A percentile compares a stretch with the other conserved stretches of the same genome.
Evolutionary conservation across 2,329 filamentous ascomycete species (phyloP).

Genomic region (Pseudogymnoascus sp.): DNA sequence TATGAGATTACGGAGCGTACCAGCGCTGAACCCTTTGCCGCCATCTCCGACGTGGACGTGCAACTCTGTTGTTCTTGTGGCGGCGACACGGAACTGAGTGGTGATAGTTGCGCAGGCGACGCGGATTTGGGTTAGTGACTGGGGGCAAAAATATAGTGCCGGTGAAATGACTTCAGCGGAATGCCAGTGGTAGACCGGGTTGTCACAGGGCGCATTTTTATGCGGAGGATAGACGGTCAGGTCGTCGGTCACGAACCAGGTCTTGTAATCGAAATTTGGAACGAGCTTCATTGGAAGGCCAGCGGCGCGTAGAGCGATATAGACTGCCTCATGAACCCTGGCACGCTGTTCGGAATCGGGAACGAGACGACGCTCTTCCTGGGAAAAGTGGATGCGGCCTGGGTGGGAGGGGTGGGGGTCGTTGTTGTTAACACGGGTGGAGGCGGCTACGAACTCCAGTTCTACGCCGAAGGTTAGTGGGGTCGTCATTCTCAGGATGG

Average conservation of each 20-base stretch:
- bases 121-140: conserved; percentile 12
- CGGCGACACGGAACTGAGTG: conserved; percentile 16
- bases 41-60: conserved; percentile 28
- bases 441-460: conserved; percentile 16
- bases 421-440: not conserved
- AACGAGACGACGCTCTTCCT: not conserved
- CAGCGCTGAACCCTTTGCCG: conserved; percentile 17
- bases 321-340: not conserved
- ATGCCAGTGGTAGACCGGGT: conserved; percentile 9
- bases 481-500: not conserved
- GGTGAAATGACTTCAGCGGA: conserved; percentile 18
- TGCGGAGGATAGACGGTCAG: not conserved
- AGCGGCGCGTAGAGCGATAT: not conserved
- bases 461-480: conserved; percentile 21
- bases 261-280: not conserved
- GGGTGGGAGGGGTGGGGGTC: not conserved
- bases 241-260: conserved; percentile 1
- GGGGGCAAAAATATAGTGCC: conserved; percentile 10
- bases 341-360: not conserved
- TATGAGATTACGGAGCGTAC: conserved; percentile 24
- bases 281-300: not conserved
- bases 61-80: conserved; percentile 20
- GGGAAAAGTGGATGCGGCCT: not conserved
- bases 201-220: not conserved
- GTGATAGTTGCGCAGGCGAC: conserved; percentile 10